phyloP scores from a whole-genome alignment of 208 protist species.

The Wallacemonas sp. region DNA sequence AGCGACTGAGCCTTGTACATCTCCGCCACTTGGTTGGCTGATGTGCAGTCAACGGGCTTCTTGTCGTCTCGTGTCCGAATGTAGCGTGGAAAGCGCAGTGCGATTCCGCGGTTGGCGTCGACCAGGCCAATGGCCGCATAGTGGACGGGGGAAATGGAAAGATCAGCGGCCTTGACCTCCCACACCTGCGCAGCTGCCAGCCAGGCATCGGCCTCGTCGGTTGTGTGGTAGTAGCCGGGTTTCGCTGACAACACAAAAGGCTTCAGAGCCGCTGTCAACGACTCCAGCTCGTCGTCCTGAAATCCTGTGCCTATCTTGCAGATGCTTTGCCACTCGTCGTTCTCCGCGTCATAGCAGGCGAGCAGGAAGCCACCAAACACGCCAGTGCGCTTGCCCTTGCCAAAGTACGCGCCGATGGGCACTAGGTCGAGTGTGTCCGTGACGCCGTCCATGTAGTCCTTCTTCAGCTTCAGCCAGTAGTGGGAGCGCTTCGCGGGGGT shows the following conservation, averaged over 20 bases:
- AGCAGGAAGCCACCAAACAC: conserved; percentile 98
- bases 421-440: conserved; percentile 99
- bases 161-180: conserved; percentile 98
- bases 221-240: conserved; percentile 77
- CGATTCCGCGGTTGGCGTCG: conserved; percentile 92
- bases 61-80: conserved; percentile 99
- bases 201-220: conserved; percentile 94
- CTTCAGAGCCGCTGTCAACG: conserved; percentile 62
- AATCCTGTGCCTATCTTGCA: conserved; percentile 99
- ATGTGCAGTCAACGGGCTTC: conserved; percentile 90
- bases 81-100: conserved; percentile 98
- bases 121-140: conserved; percentile 92
- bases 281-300: conserved; percentile 91
- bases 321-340: conserved; percentile 96
- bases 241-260: conserved; percentile 55
- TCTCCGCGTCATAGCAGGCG: conserved; percentile 97
- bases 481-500: conserved; percentile 95
- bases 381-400: conserved; percentile 98
- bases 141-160: conserved; percentile 98
- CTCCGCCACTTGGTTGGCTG: conserved; percentile 89
- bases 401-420: conserved; percentile 97
- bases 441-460: conserved; percentile 98
- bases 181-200: conserved; percentile 96
- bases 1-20: conserved; percentile 89
- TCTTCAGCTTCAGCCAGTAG: conserved; percentile 99